Percentiles rank a stretch among this genome's conserved stretches.
Conservation (phyloP, 306 rosid genomes). For the Malus sieversii region DNA sequence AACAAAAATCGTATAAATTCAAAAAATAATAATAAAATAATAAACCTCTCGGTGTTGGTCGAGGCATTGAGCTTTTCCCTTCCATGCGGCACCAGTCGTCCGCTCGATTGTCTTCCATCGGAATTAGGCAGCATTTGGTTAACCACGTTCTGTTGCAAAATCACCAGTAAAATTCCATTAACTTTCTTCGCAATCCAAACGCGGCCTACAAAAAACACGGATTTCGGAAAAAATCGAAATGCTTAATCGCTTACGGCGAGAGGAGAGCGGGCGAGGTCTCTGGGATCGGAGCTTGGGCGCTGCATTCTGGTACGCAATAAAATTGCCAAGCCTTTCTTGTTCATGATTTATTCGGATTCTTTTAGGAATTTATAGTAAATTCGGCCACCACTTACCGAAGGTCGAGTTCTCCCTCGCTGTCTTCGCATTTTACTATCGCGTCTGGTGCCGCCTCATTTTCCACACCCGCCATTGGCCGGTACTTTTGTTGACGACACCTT, state of each 20-base stretch:
- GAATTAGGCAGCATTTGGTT: constrained; percentile 37
- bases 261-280: constrained; percentile 52
- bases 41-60: constrained; percentile 46
- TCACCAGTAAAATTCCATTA: neutral
- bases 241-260: constrained; percentile 38
- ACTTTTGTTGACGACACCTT: neutral
- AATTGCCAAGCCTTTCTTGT: constrained; percentile 68
- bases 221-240: neutral
- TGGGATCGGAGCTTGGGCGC: constrained; percentile 25
- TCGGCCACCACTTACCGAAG: neutral
- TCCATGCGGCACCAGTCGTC: constrained; percentile 17
- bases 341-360: constrained; percentile 26
- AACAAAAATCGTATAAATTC: neutral
- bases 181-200: neutral
- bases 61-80: constrained; percentile 18
- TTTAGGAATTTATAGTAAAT: neutral
- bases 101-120: constrained; percentile 24
- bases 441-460: constrained; percentile 10
- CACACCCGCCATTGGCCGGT: neutral
- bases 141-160: constrained; percentile 33
- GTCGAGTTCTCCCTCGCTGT: constrained; percentile 6
- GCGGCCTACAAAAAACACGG: neutral
- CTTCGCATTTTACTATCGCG: neutral
- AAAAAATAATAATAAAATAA: neutral
- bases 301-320: constrained; percentile 94